Evolutionary conservation across 1,139 yeast species (phyloP).

Genomic region (Casaregolazyma suthepensis): DNA sequence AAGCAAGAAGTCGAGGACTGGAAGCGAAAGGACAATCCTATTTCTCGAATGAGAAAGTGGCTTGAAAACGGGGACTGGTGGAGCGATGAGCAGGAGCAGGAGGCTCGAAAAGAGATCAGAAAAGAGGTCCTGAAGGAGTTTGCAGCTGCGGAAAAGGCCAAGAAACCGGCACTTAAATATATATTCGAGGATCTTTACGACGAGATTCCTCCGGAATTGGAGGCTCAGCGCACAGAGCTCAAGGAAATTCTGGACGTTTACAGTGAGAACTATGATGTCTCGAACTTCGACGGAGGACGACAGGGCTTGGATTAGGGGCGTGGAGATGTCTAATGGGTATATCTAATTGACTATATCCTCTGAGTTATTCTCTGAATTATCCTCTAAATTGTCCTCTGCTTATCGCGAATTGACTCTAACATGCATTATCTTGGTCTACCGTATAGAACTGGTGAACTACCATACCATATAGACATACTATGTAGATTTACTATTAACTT

Average conservation of each 20-base stretch:
- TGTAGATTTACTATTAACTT: too few relatives aligned
- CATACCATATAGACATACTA: too few relatives aligned
- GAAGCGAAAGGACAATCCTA: slow-evolving; percentile 34
- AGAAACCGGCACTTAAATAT: slow-evolving; percentile 27
- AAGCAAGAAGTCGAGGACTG: slow-evolving; percentile 34
- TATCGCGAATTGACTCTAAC: too few relatives aligned
- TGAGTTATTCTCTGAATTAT: too few relatives aligned
- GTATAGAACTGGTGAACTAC: too few relatives aligned
- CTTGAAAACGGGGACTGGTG: slow-evolving; percentile 29
- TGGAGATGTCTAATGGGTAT: too few relatives aligned
- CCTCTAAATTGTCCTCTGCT: too few relatives aligned
- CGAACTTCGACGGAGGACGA: slow-evolving; percentile 26
- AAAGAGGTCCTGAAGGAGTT: slow-evolving; percentile 27
- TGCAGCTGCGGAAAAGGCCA: slow-evolving; percentile 30
- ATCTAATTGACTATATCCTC: too few relatives aligned
- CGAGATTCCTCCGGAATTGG: slow-evolving; percentile 23
- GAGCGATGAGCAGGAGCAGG: slow-evolving; percentile 29
- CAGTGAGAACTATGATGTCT: slow-evolving; percentile 30
- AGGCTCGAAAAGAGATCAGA: slow-evolving; percentile 23
- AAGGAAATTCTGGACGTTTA: slow-evolving; percentile 28
- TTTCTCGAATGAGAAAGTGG: slow-evolving; percentile 33
- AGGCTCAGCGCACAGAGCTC: slow-evolving; percentile 29
- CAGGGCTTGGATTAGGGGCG: slow-evolving; percentile 9
- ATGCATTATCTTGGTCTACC: too few relatives aligned
- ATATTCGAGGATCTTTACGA: slow-evolving; percentile 28